Evolutionary conservation across 441 rosid species (phyloP), one percentile per base, ranked within the genome.

Genomic region (Croton laevigatus): DNA sequence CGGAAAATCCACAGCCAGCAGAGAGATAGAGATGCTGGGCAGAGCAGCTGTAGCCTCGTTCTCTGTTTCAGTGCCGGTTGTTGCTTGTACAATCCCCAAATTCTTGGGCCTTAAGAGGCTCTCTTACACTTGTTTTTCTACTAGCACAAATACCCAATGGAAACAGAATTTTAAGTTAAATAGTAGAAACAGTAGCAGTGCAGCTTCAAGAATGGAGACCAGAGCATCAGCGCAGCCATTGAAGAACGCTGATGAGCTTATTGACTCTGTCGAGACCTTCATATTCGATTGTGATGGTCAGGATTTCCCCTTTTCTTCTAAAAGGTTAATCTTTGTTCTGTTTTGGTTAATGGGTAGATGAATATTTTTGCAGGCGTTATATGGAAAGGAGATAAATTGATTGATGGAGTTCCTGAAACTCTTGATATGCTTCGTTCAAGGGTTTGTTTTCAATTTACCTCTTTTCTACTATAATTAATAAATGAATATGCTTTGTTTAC

Each of bases 201-300:
- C 48, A 46, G 46, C 36, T 60, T 60, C 13, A 19, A 71, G 69
- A 38, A 85, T 76, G 83, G 81, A 85, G 61, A 64, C 84, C 32
- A 78, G 72, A 80, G 81, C 77, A 73, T 73, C 86, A 58, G 83
- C 79, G 68, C 89, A 85, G 59, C 81, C 88, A 62, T 65, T 84
- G 52, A 36, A 32, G 73, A 83, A 84, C 82, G 77, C 83, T 49
- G 80, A 80, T 74, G 82, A 81, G 14, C 93, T 94, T 62, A 81
- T 89, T 79, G 83, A 90, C 66, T 90, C 93, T 46, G 91, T 92
- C 59, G 96, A 94, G 76, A 89, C 97, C 59, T 90, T 92, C 80
- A 89, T 94, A 76, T 94, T 94, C 61, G 99, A 94, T 70, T 94
- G 98, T 77, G 99, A 92, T 68, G 99, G 99, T 91, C 53, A 64